Conservation (phyloP, 352 stramenopile species). For the Phytophthora hibernalis region DNA sequence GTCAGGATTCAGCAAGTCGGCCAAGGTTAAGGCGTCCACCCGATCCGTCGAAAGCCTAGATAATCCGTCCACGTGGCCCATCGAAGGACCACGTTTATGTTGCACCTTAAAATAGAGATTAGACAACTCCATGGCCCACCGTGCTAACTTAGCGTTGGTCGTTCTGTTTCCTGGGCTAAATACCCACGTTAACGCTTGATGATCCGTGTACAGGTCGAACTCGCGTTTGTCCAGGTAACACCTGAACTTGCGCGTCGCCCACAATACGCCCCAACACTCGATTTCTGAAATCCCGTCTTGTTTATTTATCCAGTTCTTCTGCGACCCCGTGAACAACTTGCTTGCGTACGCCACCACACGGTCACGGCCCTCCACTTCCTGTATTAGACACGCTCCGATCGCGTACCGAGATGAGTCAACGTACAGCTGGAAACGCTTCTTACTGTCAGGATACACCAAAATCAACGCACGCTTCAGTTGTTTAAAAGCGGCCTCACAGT, state of each 20-base stretch:
- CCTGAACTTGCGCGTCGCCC: conserved; percentile 6
- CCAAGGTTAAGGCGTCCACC: not conserved
- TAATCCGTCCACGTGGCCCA: conserved; percentile 10
- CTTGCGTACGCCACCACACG: conserved; percentile 7
- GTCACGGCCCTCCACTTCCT: conserved; percentile 1
- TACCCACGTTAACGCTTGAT: conserved; percentile 4
- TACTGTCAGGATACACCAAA: not conserved
- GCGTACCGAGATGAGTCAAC: conserved; percentile 6
- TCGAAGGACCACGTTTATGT: not conserved
- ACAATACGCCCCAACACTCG: conserved; percentile 7
- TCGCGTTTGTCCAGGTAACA: conserved; percentile 12
- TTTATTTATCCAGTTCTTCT: conserved; percentile 14
- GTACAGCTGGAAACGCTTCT: conserved; percentile 6
- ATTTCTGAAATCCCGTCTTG: not conserved
- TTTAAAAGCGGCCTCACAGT: conserved; percentile 10
- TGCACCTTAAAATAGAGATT: conserved; percentile 1
- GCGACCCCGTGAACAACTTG: conserved; percentile 4
- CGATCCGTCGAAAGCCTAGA: not conserved
- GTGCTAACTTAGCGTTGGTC: not conserved
- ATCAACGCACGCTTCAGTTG: conserved; percentile 5
- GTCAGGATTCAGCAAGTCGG: not conserved
- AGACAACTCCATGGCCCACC: conserved; percentile 7
- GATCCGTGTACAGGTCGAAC: conserved; percentile 13
- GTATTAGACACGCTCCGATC: conserved; percentile 6
- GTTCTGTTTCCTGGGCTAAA: conserved; percentile 6